Evolutionary conservation across 2,329 filamentous ascomycete species (phyloP), one percentile per base, ranked within the genome.

Genomic region (Phaeophleospora eucalypticola): DNA sequence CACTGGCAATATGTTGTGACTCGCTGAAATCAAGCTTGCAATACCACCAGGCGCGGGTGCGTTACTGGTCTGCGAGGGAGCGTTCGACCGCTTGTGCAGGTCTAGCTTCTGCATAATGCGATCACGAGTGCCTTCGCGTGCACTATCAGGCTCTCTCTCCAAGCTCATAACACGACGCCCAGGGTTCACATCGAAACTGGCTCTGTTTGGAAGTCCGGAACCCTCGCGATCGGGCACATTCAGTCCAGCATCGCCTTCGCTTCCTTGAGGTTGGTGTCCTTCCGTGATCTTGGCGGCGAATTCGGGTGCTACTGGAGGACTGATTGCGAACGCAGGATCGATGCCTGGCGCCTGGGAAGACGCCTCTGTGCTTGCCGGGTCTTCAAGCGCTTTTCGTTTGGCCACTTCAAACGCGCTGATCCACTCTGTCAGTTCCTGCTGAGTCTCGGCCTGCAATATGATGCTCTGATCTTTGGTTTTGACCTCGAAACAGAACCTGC

Each of bases 401-500:
- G 91, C 90, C 14, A 90, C 81, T 58, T 98, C 91, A 59, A 98
- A 96, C 0, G 91, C 84, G 54, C 87, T 82, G 45, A 98, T 82
- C 93, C 93, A 98, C 60, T 95, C 87, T 48, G 87, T 89, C n/a
- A 98, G 78, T 64, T 97, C 88, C 65, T 97, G 91, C 65, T 98
- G 93, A 0, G 89, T 95, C 65, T 98, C 93, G 3, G 91, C 87
- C 69, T 98, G 93, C 2, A 98, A 75, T 49, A 96, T 73, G 53
- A 95, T 83, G 41, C 84, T 93, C 53, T 87, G 87, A 61, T 88
- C 95, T 68, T 96, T 98, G 2, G 93, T 98, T 74, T 97, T 98
- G 61, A 98, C 86, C 68, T 98, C 93, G 61, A 98, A 96, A 65
- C 93, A 97, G 68, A 97, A 98, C 14, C 93, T 81, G 33, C 93